phyloP scores from a whole-genome alignment of 305 asterid species.

The Ilex paraguariensis region DNA sequence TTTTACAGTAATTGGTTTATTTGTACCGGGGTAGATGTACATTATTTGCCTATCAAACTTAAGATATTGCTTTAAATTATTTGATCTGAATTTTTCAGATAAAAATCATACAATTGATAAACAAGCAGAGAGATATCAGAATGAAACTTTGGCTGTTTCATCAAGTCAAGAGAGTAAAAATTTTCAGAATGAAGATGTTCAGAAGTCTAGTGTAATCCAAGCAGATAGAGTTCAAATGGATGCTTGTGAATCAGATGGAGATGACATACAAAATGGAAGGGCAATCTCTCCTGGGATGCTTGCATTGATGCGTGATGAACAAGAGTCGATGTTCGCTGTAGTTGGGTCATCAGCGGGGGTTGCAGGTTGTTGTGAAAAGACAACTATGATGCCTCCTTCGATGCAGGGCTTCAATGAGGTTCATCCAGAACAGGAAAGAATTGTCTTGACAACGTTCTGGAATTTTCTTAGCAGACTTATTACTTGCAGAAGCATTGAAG shows the following conservation, averaged over 20 bases:
- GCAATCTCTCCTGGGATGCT: slow-evolving; percentile 94
- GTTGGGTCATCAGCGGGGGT: slow-evolving; percentile 47
- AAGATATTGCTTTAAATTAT: too few relatives aligned
- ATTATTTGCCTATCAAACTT: too few relatives aligned
- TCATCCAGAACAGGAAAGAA: slow-evolving; percentile 85
- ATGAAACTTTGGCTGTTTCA: slow-evolving; percentile 41
- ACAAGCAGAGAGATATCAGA: slow-evolving; percentile 32
- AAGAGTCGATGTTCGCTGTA: slow-evolving; percentile 59
- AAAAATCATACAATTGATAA: slow-evolving; percentile 44
- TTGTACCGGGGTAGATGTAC: too few relatives aligned
- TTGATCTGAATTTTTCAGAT: slow-evolving; percentile 27
- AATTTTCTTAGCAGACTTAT: slow-evolving; percentile 90
- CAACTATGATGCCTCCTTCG: slow-evolving; percentile 27
- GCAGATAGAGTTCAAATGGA: slow-evolving; percentile 40
- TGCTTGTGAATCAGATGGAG: slow-evolving; percentile 54
- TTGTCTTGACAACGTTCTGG: slow-evolving; percentile 77
- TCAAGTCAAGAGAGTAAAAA: slow-evolving; percentile 41
- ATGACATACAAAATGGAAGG: slow-evolving; percentile 58
- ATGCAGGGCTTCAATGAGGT: slow-evolving; percentile 54
- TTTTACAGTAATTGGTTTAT: too few relatives aligned
- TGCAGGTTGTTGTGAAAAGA: slow-evolving; percentile 13
- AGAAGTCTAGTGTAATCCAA: slow-evolving; percentile 34
- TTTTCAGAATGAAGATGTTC: slow-evolving; percentile 36
- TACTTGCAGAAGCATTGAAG: slow-evolving; percentile 80
- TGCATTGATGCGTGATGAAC: slow-evolving; percentile 95